Conservation (phyloP, 228 moss, liverwort and hornwort genomes). For the Sphagnum magellanicum region DNA sequence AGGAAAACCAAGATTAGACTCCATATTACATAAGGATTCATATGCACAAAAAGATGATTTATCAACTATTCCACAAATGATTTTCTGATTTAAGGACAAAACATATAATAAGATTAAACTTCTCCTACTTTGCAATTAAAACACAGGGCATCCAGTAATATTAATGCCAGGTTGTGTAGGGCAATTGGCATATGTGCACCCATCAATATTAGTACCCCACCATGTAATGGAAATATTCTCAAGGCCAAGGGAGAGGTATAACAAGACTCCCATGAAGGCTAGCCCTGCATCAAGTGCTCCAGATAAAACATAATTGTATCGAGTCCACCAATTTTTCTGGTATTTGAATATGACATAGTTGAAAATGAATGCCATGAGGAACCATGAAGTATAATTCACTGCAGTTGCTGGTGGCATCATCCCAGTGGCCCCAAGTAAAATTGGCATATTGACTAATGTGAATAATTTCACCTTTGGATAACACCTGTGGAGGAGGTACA, state of each 20-base stretch:
- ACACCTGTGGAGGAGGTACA: constrained; percentile 18
- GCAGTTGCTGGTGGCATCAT: constrained; percentile 42
- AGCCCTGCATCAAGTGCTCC: constrained; percentile 35
- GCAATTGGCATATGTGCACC: constrained; percentile 28
- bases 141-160: constrained; percentile 22
- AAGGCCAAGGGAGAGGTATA: constrained; percentile 17
- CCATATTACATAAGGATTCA: too few relatives aligned
- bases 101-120: too few relatives aligned
- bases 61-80: too few relatives aligned
- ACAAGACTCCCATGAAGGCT: constrained; percentile 32
- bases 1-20: too few relatives aligned
- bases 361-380: constrained; percentile 41
- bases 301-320: constrained; percentile 36
- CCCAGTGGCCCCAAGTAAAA: constrained; percentile 37
- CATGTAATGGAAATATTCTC: constrained; percentile 4
- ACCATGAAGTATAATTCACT: constrained; percentile 41
- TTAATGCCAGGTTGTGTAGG: constrained; percentile 22
- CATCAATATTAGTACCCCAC: constrained; percentile 32
- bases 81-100: too few relatives aligned
- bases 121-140: constrained; percentile 3
- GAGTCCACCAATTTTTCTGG: constrained; percentile 34
- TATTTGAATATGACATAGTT: constrained; percentile 25
- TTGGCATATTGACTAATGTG: constrained; percentile 39
- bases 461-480: constrained; percentile 29
- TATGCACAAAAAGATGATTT: too few relatives aligned